These are phyloP conservation scores for Rhizopus arrhizus DNA, from an alignment of 371 early-diverging fungal species.

Conservation along the genomic window DNA sequence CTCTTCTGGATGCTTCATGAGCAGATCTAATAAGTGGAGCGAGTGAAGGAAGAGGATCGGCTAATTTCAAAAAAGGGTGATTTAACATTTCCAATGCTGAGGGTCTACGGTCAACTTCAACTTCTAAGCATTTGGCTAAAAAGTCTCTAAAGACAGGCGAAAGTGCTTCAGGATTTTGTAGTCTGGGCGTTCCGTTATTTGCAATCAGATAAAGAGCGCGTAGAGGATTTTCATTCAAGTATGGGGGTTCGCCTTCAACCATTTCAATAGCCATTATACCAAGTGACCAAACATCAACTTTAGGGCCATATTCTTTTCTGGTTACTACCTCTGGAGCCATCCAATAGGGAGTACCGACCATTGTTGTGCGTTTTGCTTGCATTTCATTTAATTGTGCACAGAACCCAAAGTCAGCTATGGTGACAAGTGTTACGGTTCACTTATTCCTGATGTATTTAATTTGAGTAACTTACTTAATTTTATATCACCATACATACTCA, in stretches of 20 bases:
- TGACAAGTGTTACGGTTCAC: neutral
- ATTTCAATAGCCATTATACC: slow-evolving; percentile 97
- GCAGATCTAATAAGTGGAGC: slow-evolving; percentile 89
- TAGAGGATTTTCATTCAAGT: slow-evolving; percentile 89
- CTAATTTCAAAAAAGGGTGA: slow-evolving; percentile 88
- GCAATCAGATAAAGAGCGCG: slow-evolving; percentile 94
- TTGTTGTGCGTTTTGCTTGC: slow-evolving; percentile 82
- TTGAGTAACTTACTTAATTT: slow-evolving; percentile 73
- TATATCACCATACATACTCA: slow-evolving; percentile 85
- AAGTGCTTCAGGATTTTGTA: slow-evolving; percentile 87
- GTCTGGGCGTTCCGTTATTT: slow-evolving; percentile 92
- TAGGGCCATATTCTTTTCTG: slow-evolving; percentile 90
- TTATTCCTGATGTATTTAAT: neutral
- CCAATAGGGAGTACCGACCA: slow-evolving; percentile 94
- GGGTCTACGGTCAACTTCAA: slow-evolving; percentile 85
- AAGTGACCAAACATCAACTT: slow-evolving; percentile 97
- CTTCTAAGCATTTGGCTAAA: slow-evolving; percentile 79
- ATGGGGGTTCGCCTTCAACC: slow-evolving; percentile 94
- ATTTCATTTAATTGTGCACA: slow-evolving; percentile 88
- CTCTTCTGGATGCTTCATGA: slow-evolving; percentile 33
- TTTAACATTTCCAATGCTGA: slow-evolving; percentile 77
- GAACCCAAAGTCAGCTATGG: slow-evolving; percentile 90
- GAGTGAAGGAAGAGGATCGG: slow-evolving; percentile 85
- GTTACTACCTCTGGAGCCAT: slow-evolving; percentile 97
- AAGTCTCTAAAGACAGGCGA: slow-evolving; percentile 84